A percentile compares a stretch with the other conserved stretches of the same genome.
Conservation (phyloP, 768 basidiomycete species). For the Hebeloma cylindrosporum region DNA sequence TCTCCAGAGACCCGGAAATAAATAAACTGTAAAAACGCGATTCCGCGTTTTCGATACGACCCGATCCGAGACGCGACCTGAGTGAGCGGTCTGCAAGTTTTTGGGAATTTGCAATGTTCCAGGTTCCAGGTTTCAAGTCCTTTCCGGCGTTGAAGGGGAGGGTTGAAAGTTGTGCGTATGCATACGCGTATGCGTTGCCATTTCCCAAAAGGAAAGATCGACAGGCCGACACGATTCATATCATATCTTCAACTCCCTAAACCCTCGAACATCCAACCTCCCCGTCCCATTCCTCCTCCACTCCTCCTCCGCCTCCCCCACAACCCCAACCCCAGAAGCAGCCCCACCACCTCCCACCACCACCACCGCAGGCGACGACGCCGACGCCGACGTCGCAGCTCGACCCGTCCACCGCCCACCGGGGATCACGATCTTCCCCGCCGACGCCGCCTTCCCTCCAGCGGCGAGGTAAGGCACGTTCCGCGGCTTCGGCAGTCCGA, state of each 20-base stretch:
- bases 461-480: slow-evolving; percentile 13
- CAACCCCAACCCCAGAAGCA: slow-evolving; percentile 39
- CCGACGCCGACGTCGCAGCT: slow-evolving; percentile 18
- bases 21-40: no score
- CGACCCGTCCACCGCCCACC: slow-evolving; percentile 48
- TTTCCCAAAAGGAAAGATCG: no score
- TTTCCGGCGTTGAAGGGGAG: no score
- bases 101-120: no score
- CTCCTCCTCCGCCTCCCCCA: slow-evolving; percentile 45
- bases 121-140: no score
- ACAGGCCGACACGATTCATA: no score
- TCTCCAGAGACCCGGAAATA: no score
- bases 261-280: slow-evolving; percentile 73
- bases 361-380: slow-evolving; percentile 7
- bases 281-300: slow-evolving; percentile 73
- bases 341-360: background rate
- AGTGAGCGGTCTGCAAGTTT: no score
- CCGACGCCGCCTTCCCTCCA: slow-evolving; percentile 28
- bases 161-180: no score
- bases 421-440: slow-evolving; percentile 68
- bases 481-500: slow-evolving; percentile 62
- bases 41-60: no score
- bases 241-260: slow-evolving; percentile 72
- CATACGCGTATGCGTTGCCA: no score
- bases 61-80: no score